Evolutionary conservation across 148 eudicot genomes (phyloP), one percentile per base, ranked within the genome.

Genomic region (Hydrangea macrophylla): DNA sequence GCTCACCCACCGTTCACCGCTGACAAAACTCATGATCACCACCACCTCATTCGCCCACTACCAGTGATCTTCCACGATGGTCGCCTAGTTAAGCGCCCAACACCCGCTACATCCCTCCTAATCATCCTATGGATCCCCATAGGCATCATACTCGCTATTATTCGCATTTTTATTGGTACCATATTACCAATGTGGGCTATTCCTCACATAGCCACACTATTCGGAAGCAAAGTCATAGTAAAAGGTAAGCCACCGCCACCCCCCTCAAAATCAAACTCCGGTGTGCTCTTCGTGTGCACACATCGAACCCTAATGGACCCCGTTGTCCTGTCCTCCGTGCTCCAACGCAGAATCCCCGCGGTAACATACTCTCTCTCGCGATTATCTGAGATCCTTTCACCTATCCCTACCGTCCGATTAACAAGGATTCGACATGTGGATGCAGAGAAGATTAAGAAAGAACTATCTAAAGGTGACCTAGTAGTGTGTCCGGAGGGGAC

Each of bases 31-130:
- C 61, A 68, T 57, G 63, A 70, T 56, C 69, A 74, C 44, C 82
- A 74, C 44, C 82, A 77, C 25, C 70, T 62, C 7, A 56, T 76
- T 73, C 85, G 83, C 26, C 98, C 98, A 23, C 56, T 81, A 6
- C 98, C 98, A n/a, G 98, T 90, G 72, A 92, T 90, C 73, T 92
- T 92, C 79, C 98, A 92, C 67, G 98, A 90, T 71, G 98, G 98
- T 18, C 91, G 98, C 37, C 86, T 92, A 0, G 94, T 79, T 1
- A 88, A 78, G 70, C 87, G 94, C 0, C 96, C 96, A 0, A 88
- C 92, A 0, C 93, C 98, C 0, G 56, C 76, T 20, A 78, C 73
- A 0, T 83, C 98, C 13, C 87, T 92, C 54, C 61, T 90, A 2
- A 84, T 92, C 80, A 75, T 90, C 70, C 24, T 84, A 15, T 90